Evolutionary conservation across 2,329 filamentous ascomycete genomes (phyloP).

Genomic region (Ophiocordyceps unilateralis): DNA sequence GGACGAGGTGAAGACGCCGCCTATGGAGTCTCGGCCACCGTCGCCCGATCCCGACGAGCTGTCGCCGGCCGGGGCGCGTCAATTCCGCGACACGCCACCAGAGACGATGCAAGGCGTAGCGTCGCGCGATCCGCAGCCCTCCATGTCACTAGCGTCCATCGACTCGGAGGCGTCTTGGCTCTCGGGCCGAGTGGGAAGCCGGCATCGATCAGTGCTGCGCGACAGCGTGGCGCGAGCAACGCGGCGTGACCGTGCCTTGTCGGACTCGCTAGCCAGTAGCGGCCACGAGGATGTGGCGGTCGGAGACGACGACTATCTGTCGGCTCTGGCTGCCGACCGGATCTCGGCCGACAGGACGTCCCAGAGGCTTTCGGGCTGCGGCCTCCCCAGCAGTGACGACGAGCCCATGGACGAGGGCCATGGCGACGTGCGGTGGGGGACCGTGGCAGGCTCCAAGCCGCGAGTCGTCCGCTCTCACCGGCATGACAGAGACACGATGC

Average conservation of each 20-base stretch:
- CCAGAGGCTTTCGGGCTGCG: slow-evolving; percentile 29
- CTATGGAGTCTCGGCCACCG: slow-evolving; percentile 11
- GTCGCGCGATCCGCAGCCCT: slow-evolving; percentile 47
- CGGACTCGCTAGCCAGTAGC: slow-evolving; percentile 22
- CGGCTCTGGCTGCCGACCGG: slow-evolving; percentile 20
- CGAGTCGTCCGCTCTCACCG: slow-evolving; percentile 41
- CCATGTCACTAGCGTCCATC: slow-evolving; percentile 80
- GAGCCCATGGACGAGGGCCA: slow-evolving; percentile 25
- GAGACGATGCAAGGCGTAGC: slow-evolving; percentile 10
- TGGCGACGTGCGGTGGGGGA: slow-evolving; percentile 33
- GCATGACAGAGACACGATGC: slow-evolving; percentile 25
- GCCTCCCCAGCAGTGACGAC: slow-evolving; percentile 40
- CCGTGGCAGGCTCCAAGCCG: slow-evolving; percentile 24
- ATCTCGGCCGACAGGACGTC: slow-evolving; percentile 10
- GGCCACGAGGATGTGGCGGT: slow-evolving; percentile 47
- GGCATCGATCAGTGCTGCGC: slow-evolving; percentile 28
- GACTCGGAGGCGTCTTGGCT: slow-evolving; percentile 96
- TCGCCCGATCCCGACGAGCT: slow-evolving; percentile 23
- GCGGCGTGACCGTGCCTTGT: slow-evolving; percentile 13
- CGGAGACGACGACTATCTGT: slow-evolving; percentile 58
- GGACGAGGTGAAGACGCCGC: slow-evolving; percentile 10
- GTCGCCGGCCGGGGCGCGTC: slow-evolving; percentile 25
- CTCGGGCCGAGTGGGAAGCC: slow-evolving; percentile 47
- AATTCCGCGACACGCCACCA: slow-evolving; percentile 12
- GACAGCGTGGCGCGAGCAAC: slow-evolving; percentile 18